Evolutionary conservation across 805 yeast genomes (phyloP), one percentile per base, ranked within the genome.

Genomic region (Torulaspora quercuum): DNA sequence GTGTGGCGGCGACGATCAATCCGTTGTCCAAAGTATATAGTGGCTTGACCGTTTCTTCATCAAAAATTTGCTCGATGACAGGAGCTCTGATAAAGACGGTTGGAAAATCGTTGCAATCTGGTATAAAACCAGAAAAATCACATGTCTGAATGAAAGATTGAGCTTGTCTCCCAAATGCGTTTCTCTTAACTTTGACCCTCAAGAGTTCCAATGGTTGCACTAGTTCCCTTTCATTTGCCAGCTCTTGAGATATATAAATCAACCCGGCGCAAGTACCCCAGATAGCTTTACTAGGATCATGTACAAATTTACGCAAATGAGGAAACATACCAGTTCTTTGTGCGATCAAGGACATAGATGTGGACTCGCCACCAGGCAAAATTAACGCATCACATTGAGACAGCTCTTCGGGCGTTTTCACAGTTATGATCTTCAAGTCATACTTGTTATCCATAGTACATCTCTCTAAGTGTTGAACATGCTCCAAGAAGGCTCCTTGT

Each of bases 231-330:
- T 77, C 80, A 50, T 75, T 71, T 10, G 68, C 62, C 23, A 80
- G 64, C 30, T 69, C 66, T 37, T 70, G 65, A 6, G 88, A 72
- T 15, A 84, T 63, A 45, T 82, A 69, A 34, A 84, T 83, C 48
- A 84, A 63, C 2, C 94, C 94, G 3, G 94, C 94, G 59, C 94
- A 84, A 1, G 94, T 84, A 0, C 94, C 94, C 94, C 94, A 84
- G 8, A 77, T 72, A 1, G 84, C 78, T 42, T 72, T 73, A 13
- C 63, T 61, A 6, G 70, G 62, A 31, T 70, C 66, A 15, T 46
- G 53, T 12, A 78, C 75, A 55, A 73, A 76, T 8, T 64, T 53
- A 25, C 68, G 59, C 37, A 83, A 61, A 2, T 82, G 81, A 16
- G 69, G 67, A 12, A 79, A 61, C 49, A 83, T 53, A 1, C 75